Evolutionary conservation across 345 rosid genomes (phyloP).

Genomic region (Ceriops decandra): DNA sequence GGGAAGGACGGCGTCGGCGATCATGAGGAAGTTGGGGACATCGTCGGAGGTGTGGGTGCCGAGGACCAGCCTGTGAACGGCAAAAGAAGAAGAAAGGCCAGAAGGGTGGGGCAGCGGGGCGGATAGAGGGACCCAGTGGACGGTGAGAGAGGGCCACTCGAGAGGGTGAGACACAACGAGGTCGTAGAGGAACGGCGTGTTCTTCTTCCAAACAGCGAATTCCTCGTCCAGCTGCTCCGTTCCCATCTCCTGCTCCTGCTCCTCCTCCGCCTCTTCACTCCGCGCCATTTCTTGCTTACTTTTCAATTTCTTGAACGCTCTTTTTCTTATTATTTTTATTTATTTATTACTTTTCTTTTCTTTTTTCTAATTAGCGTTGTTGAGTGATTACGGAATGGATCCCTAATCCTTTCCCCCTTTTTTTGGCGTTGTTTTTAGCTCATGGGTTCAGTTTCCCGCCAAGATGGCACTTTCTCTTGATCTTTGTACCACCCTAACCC

Average conservation of each 20-base stretch:
- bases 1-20: slow-evolving; percentile 74
- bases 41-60: slow-evolving; percentile 89
- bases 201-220: slow-evolving; percentile 82
- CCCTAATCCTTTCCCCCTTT: too few relatives aligned
- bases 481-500: too few relatives aligned
- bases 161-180: slow-evolving; percentile 80
- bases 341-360: too few relatives aligned
- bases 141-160: slow-evolving; percentile 97
- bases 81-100: slow-evolving; percentile 40
- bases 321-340: too few relatives aligned
- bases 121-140: slow-evolving; percentile 74
- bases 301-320: neutral
- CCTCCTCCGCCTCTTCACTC: slow-evolving; percentile 3
- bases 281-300: neutral
- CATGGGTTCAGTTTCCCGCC: slow-evolving; percentile 3
- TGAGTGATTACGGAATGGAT: neutral
- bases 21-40: slow-evolving; percentile 61
- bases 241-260: slow-evolving; percentile 31
- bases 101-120: slow-evolving; percentile 41
- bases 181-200: slow-evolving; percentile 87
- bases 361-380: neutral
- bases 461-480: neutral
- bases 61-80: slow-evolving; percentile 65
- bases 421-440: neutral
- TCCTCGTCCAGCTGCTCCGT: slow-evolving; percentile 73